Base-by-base conservation (phyloP, 1,284 basidiomycete genomes). In the Omphalotus olearius region DNA sequence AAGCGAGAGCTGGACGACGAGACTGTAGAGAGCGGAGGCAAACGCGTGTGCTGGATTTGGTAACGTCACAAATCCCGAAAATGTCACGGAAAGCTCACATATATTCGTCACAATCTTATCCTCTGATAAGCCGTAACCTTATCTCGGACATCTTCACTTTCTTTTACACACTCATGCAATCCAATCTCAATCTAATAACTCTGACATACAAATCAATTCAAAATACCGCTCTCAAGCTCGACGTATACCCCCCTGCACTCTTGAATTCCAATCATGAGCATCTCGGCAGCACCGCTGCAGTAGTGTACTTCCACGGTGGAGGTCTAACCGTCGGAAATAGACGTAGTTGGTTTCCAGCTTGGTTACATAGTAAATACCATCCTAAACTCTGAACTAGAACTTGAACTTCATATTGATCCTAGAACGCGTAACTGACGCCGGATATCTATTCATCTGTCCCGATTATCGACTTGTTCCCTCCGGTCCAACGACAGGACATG, bases 241-340 rank as follows among this genome's bases (percentile, higher is more conserved):
- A 50, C 23, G 41, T 50, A 5, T 50, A 50, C 37, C 48, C 23
- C 45, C 48, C 54, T 41, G 9, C 13, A 4, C 30, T 13, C 30
- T 2, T 33, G 30, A 4, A 9, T n/a, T n/a, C n/a, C n/a, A n/a
- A n/a, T n/a, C n/a, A n/a, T n/a, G n/a, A n/a, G n/a, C n/a, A n/a
- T n/a, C 13, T 7, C 9, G 7, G 2, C 7, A 33, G 13, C 30
- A 9, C 13, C 30, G 13, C 25, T 36, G 50, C 40, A 17, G 28
- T 55, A 2, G 36, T 52, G 9, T 55, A 52, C 36, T 55, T 55
- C 36, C 54, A 55, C 37, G 54, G 54, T n/a, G 54, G 54, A 7
- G 54, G 54, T 14, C 42, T 55, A 28, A 45, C 43, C 7, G 44
- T 55, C 20, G 50, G 50, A 11, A 49, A 45, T 26, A 25, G 50